phyloP scores from a whole-genome alignment of 129 eudicot species.

The Helichrysum umbraculigerum region DNA sequence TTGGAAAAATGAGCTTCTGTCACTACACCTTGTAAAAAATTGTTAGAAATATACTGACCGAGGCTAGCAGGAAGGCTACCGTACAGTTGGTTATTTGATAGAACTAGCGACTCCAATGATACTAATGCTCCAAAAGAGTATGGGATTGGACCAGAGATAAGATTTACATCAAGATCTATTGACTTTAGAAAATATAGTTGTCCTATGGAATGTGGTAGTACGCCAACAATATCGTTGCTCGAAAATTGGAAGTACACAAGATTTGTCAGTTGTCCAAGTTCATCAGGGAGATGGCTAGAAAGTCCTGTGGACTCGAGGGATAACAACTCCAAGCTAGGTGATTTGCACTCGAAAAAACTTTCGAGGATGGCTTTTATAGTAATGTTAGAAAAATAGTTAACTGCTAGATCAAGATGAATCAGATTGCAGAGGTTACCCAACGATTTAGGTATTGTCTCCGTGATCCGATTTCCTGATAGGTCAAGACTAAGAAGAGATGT shows the following conservation, averaged over 20 bases:
- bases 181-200: constrained; percentile 14
- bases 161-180: constrained; percentile 27
- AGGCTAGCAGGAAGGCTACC: constrained; percentile 37
- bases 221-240: not conserved
- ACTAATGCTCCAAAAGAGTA: constrained; percentile 25
- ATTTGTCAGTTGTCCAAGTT: constrained; percentile 18
- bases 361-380: no score
- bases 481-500: no score
- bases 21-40: no score
- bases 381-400: no score
- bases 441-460: no score
- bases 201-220: constrained; percentile 27
- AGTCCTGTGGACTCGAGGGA: no score
- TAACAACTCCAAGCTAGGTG: no score
- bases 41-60: constrained; percentile 26
- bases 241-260: not conserved
- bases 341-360: no score
- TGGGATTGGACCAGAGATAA: constrained; percentile 28
- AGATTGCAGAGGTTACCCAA: no score
- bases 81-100: constrained; percentile 23
- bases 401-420: no score
- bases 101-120: constrained; percentile 16
- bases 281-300: constrained; percentile 3
- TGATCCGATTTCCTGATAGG: no score
- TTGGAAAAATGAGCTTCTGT: constrained; percentile 37